Evolutionary conservation across 148 eudicot genomes (phyloP).

Genomic region (Drosera capensis): DNA sequence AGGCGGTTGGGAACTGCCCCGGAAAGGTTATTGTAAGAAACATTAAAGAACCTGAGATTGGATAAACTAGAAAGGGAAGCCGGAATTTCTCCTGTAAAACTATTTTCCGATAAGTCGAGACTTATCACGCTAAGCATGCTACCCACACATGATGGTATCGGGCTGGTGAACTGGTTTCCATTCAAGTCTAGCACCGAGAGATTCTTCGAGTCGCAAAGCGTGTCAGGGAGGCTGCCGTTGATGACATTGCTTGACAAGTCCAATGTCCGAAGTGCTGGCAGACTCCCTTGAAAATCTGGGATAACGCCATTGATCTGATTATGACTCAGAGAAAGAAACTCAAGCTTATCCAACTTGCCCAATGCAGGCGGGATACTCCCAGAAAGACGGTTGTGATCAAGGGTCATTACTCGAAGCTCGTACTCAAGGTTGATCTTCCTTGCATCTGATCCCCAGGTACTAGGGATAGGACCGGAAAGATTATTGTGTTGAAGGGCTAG

Average conservation of each 20-base stretch:
- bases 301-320: slow-evolving; percentile 23
- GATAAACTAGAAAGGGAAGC: slow-evolving; percentile 29
- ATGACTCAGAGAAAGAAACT: slow-evolving; percentile 19
- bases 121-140: slow-evolving; percentile 21
- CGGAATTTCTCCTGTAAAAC: slow-evolving; percentile 55
- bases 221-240: slow-evolving; percentile 46
- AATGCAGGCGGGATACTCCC: slow-evolving; percentile 21
- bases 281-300: slow-evolving; percentile 27
- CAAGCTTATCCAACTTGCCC: slow-evolving; percentile 11
- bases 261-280: slow-evolving; percentile 28
- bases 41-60: slow-evolving; percentile 48
- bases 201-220: slow-evolving; percentile 28
- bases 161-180: slow-evolving; percentile 28
- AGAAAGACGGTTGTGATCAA: slow-evolving; percentile 18
- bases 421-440: not conserved
- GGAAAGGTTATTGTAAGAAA: slow-evolving; percentile 64
- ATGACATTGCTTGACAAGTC: slow-evolving; percentile 46
- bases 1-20: slow-evolving; percentile 51
- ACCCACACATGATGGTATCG: slow-evolving; percentile 37
- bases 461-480: slow-evolving; percentile 39
- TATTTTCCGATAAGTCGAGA: slow-evolving; percentile 58
- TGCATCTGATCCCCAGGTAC: slow-evolving; percentile 13
- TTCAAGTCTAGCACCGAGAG: slow-evolving; percentile 40
- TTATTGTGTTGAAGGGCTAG: slow-evolving; percentile 45
- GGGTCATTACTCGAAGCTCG: slow-evolving; percentile 7